These are phyloP conservation scores for Fusarium sp. DNA, from an alignment of 2,329 filamentous ascomycete genomes.

Conservation along the genomic window DNA sequence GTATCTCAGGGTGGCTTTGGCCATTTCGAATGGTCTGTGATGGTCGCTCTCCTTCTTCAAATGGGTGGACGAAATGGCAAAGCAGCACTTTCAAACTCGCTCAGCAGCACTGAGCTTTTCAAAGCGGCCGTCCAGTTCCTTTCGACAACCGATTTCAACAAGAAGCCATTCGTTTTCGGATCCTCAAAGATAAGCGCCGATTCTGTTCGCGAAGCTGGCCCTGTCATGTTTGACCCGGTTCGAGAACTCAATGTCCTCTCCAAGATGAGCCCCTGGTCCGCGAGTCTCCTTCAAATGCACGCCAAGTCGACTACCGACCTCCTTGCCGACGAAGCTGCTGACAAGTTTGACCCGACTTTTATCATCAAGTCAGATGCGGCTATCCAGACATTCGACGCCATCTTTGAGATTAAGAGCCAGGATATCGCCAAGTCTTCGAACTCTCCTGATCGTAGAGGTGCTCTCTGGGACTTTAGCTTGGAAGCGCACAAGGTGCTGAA, in stretches of 20 bases:
- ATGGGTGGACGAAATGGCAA: conserved; percentile 81
- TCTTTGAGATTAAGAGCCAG: conserved; percentile 56
- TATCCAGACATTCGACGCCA: conserved; percentile 69
- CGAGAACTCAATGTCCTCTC: conserved; percentile 86
- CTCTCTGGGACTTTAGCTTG: conserved; percentile 62
- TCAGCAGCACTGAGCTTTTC: conserved; percentile 94
- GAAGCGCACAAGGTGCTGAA: conserved; percentile 76
- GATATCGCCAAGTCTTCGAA: conserved; percentile 50
- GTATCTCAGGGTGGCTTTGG: conserved; percentile 89
- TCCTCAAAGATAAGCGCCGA: conserved; percentile 53
- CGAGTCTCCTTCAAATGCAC: conserved; percentile 78
- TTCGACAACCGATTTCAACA: conserved; percentile 78
- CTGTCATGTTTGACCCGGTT: conserved; percentile 83
- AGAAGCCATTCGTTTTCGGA: conserved; percentile 72
- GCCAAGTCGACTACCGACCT: conserved; percentile 81
- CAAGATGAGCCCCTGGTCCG: conserved; percentile 93
- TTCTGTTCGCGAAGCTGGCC: conserved; percentile 63
- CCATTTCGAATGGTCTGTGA: conserved; percentile 89
- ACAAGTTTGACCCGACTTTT: conserved; percentile 90
- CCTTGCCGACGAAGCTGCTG: conserved; percentile 79
- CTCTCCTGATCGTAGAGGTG: conserved; percentile 59
- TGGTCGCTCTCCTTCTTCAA: conserved; percentile 85
- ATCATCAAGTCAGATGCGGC: conserved; percentile 73
- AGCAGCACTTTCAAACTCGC: conserved; percentile 80
- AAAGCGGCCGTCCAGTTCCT: conserved; percentile 94